Base-by-base conservation (phyloP, 2,329 filamentous ascomycete genomes). In the Diaporthe velutina region DNA sequence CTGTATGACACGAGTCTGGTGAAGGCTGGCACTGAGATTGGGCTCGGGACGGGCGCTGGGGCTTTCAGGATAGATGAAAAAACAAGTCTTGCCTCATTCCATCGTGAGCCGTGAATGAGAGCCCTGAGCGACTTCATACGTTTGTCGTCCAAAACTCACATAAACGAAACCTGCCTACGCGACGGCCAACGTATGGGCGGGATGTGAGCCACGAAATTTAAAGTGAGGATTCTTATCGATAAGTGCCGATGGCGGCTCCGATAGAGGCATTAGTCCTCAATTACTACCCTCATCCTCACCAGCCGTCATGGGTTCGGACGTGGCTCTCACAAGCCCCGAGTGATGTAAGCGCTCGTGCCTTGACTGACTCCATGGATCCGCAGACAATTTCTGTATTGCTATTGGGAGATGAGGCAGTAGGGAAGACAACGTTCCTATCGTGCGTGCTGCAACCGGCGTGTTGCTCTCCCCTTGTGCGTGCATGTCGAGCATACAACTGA, bases 351-450 rank as follows among this genome's bases (percentile, higher is more conserved):
- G 45, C 28, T 55, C 48, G 38, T 57, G 30, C 35, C 55, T 76
- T 78, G 74, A 76, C 76, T 74, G 79, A 77, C 60, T 72, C 77
- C 78, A 89, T 89, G 86, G 88, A 90, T 70, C 78, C 84, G 50
- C 81, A 87, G 72, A 84, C 84, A 66, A 83, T 91, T 78, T 89
- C 84, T n/a, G 83, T 92, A 19, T 80, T 92, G 38, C 81, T 92
- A 28, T 83, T 92, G n/a, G 90, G 90, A 42, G 90, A 92, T 81
- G 86, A 88, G 75, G 85, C 85, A 79, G 89, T 89, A 76, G 90
- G 90, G 72, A 92, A 92, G 81, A 90, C 89, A 30, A 90, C 88
- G 0, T 91, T 92, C 80, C 80, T 92, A 79, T 90, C 90, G 90
- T 92, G 79, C 77, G 90, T 87, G 25, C 17, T 40, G 19, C 78